phyloP scores from a whole-genome alignment of 2,329 filamentous ascomycete species.

The Pseudogymnoascus sp. region DNA sequence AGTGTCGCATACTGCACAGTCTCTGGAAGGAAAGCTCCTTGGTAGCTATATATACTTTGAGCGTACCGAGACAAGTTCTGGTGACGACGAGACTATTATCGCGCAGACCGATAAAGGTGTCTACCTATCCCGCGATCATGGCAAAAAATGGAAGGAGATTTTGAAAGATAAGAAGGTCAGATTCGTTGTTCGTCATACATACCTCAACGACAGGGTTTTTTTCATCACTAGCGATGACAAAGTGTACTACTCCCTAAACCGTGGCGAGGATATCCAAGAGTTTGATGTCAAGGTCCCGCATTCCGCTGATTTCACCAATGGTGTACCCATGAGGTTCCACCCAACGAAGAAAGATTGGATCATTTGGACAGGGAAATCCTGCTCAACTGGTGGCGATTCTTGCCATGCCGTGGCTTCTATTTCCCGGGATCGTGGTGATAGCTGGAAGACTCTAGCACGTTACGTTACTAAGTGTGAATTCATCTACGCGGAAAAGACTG shows the following conservation, averaged over 20 bases:
- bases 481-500: constrained; percentile 54
- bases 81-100: constrained; percentile 65
- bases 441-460: constrained; percentile 67
- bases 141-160: constrained; percentile 72
- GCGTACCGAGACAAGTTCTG: constrained; percentile 54
- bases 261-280: constrained; percentile 62
- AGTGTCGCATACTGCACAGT: constrained; percentile 51
- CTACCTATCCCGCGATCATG: constrained; percentile 75
- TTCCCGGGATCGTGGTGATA: constrained; percentile 69
- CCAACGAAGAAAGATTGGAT: constrained; percentile 81
- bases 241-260: constrained; percentile 75
- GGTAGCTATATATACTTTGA: constrained; percentile 69
- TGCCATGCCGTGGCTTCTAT: constrained; percentile 72
- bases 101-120: constrained; percentile 43
- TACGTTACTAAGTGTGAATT: constrained; percentile 82
- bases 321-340: constrained; percentile 68
- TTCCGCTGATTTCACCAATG: constrained; percentile 28
- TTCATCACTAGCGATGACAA: constrained; percentile 63
- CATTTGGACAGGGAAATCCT: constrained; percentile 77
- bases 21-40: constrained; percentile 52
- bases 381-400: constrained; percentile 38
- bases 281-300: constrained; percentile 62
- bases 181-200: constrained; percentile 66
- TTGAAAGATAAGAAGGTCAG: constrained; percentile 62
- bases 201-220: constrained; percentile 79